Evolutionary conservation across 441 rosid genomes (phyloP), one percentile per base, ranked within the genome.

Genomic region (Brassica hybrid): DNA sequence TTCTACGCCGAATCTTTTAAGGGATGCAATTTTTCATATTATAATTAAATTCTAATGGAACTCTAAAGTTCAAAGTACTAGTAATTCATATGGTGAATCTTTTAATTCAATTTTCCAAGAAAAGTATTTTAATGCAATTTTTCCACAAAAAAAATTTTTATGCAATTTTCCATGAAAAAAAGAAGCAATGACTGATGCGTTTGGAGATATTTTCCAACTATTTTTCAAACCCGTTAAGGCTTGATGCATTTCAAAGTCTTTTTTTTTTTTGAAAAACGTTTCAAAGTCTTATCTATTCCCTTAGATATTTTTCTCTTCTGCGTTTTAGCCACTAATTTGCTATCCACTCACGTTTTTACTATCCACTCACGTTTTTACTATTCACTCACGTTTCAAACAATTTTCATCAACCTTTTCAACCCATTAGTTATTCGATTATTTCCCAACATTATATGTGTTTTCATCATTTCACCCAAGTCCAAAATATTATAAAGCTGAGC

Each of bases 281-380:
- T 45, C 52, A 13, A 18, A 13, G 52, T 45, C 14, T 45, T 45
- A 45, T 23, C 12, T n/a, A n/a, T n/a, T n/a, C 62, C 27, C 27
- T 10, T 25, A 25, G 16, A 60, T 12, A 27, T 25, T 25, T 23
- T 25, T 21, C 8, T 23, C 9, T 25, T 12, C 10, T 21, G 36
- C 17, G 6, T 60, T 59, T 60, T 25, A 25, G 65, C 34, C 36
- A 60, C 65, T 56, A 16, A 56, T 18, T 56, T 56, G 25, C 60
- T 56, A 56, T 56, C 60, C 23, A 56, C 60, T 48, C 56, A 48
- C 17, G 56, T 48, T 48, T 48, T n/a, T 50, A 50, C 58, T 52
- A 52, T 52, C 4, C 4, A 52, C 58, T 16, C 58, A 52, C 58
- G 58, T 52, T 45, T 52, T 52, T 52, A 52, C 58, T 52, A 52